These are phyloP conservation scores for Talaromyces funiculosus DNA, from an alignment of 2,329 filamentous ascomycete genomes.

Conservation along the genomic window DNA sequence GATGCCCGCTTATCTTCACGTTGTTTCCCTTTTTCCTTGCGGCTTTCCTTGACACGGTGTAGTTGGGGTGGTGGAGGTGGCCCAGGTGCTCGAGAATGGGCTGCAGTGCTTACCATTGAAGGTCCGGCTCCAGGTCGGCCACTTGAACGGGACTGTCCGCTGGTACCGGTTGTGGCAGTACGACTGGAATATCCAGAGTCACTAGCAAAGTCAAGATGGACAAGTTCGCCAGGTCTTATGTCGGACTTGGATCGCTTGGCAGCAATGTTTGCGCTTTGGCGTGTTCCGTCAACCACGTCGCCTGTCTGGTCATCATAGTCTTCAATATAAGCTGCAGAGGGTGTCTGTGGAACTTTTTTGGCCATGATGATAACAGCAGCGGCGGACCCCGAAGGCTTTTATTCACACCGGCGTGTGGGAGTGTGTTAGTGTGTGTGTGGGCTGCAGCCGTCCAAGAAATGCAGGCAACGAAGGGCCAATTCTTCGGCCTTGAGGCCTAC, in stretches of 20 bases:
- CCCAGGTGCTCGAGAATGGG: background rate
- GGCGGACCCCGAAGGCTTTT: conserved; percentile 10
- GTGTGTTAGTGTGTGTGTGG: background rate
- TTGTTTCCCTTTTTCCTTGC: conserved; percentile 30
- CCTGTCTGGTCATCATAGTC: conserved; percentile 45
- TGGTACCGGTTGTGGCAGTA: conserved; percentile 50
- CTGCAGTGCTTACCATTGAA: conserved; percentile 32
- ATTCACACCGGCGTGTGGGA: too few relatives aligned
- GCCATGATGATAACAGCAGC: conserved; percentile 28
- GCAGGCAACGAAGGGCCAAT: conserved; percentile 4
- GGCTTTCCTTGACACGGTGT: conserved; percentile 24
- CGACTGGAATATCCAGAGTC: conserved; percentile 60
- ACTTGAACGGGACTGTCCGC: conserved; percentile 44
- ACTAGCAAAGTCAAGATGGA: conserved; percentile 47
- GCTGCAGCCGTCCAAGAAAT: conserved; percentile 3
- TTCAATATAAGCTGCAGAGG: conserved; percentile 39
- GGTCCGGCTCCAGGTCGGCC: conserved; percentile 34
- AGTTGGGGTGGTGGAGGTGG: conserved; percentile 11
- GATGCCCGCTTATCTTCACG: conserved; percentile 23
- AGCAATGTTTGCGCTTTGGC: conserved; percentile 47
- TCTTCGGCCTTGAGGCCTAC: conserved; percentile 8
- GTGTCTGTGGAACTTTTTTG: conserved; percentile 28
- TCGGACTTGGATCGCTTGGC: conserved; percentile 45
- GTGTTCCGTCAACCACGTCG: conserved; percentile 42
- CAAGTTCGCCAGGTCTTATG: conserved; percentile 28